Evolutionary conservation across 441 rosid species (phyloP), one percentile per base, ranked within the genome.

Genomic region (Arabidopsis hybrid): DNA sequence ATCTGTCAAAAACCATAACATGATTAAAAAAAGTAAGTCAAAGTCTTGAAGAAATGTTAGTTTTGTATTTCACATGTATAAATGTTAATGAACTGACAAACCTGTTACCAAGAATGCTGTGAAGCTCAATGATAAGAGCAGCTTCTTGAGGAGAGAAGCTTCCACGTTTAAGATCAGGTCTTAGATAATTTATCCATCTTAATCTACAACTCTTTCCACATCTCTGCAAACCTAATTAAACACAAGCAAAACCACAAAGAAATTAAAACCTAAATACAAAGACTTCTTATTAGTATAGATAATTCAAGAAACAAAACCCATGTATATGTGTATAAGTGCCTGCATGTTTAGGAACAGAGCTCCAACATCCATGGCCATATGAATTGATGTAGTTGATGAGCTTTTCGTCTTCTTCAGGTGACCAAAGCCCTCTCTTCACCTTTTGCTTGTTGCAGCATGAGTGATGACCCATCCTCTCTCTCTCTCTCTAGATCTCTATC

Each of bases 341-440:
- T 81, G 99, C 98, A 74, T 76, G 97, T 83, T 86, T 95, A 42
- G 99, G 99, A 71, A 95, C 98, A 3, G 99, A 92, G 85, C 98
- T 92, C 99, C 98, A 92, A 81, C 99, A 92, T 35, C 98, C 99
- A 83, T 95, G 98, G 81, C 99, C 99, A 53, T 88, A 91, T 65
- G 90, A 87, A 38, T 92, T 79, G 84, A 95, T 91, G 89, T 88
- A 91, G 88, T 73, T 89, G 80, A 91, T 79, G 84, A 95, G 99
- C 80, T 89, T 95, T 85, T 92, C 93, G 75, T 95, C 97, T 85
- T 92, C 98, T 65, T 92, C 95, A 0, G 99, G 99, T 49, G 99
- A 95, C 98, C 99, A 95, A 11, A 95, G 82, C 14, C 98, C 99
- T 82, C 99, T 89, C 89, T 88, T 95, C 49, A 95, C 98, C 84